Evolutionary conservation across 2,329 filamentous ascomycete genomes (phyloP).

Genomic region (Cladosporium austrohemisphaericum): DNA sequence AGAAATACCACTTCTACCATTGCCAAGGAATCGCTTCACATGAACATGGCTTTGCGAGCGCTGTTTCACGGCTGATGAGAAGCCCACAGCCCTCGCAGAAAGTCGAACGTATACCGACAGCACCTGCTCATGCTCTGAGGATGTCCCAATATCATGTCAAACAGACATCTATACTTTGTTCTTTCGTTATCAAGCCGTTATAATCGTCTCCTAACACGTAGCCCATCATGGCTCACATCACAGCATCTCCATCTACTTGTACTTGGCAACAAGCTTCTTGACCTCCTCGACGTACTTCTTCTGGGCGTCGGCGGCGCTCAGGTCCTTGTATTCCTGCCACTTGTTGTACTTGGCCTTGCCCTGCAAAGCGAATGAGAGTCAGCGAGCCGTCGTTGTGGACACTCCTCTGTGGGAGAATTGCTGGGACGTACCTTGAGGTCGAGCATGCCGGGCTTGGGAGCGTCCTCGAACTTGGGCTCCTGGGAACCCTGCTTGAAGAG

Average conservation of each 20-base stretch:
- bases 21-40: no score
- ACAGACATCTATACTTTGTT: background rate
- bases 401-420: background rate
- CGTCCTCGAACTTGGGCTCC: constrained; percentile 35
- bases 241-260: constrained; percentile 33
- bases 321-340: constrained; percentile 69
- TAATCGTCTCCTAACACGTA: background rate
- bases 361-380: constrained; percentile 8
- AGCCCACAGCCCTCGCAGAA: no score
- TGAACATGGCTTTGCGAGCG: no score
- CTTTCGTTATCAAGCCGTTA: background rate
- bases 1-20: no score
- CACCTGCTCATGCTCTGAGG: no score
- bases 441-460: constrained; percentile 61
- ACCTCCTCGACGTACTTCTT: constrained; percentile 70
- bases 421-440: constrained; percentile 58
- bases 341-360: constrained; percentile 72
- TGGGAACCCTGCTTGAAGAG: constrained; percentile 46
- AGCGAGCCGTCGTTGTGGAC: background rate
- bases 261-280: constrained; percentile 65
- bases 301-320: constrained; percentile 66
- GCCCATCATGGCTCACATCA: no score
- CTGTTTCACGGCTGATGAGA: no score
- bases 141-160: no score
- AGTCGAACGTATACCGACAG: no score